phyloP scores from a whole-genome alignment of 169 alveolate genomes.

The Eimeria maxima region DNA sequence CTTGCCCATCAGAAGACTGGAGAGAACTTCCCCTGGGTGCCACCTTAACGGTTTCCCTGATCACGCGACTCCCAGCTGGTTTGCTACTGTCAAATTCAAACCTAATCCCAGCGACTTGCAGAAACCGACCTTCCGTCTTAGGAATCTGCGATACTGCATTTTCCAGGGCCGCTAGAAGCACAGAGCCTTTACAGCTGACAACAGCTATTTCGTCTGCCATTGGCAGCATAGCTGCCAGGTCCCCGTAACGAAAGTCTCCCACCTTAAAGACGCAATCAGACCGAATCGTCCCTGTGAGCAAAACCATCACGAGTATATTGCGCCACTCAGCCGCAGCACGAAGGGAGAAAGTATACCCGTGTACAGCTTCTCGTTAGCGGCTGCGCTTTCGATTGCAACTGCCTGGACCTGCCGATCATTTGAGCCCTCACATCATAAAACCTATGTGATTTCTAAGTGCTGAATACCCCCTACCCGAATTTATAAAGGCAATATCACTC shows the following conservation, averaged over 20 bases:
- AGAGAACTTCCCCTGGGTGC: slow-evolving; percentile 51
- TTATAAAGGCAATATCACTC: slow-evolving; percentile 91
- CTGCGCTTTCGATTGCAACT: not conserved
- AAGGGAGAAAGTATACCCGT: not conserved
- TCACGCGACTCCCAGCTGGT: slow-evolving; percentile 87
- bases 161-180: slow-evolving; percentile 87
- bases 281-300: slow-evolving; percentile 89
- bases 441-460: not conserved
- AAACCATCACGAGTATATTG: not conserved
- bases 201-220: slow-evolving; percentile 90
- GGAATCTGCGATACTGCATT: slow-evolving; percentile 92
- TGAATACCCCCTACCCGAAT: slow-evolving; percentile 87
- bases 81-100: slow-evolving; percentile 83
- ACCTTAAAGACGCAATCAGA: slow-evolving; percentile 90
- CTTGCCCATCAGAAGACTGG: slow-evolving; percentile 22
- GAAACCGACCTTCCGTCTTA: slow-evolving; percentile 93
- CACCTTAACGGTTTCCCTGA: slow-evolving; percentile 85
- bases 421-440: not conserved
- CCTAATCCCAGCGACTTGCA: slow-evolving; percentile 90
- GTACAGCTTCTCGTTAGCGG: not conserved
- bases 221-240: slow-evolving; percentile 91
- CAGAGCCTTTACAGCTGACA: slow-evolving; percentile 87
- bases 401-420: not conserved
- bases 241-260: slow-evolving; percentile 89
- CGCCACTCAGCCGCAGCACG: not conserved